Percentiles rank a stretch among this genome's conserved stretches.
Evolutionary conservation across 306 rosid species (phyloP).

Genomic region (Cucurbita ficifolia): DNA sequence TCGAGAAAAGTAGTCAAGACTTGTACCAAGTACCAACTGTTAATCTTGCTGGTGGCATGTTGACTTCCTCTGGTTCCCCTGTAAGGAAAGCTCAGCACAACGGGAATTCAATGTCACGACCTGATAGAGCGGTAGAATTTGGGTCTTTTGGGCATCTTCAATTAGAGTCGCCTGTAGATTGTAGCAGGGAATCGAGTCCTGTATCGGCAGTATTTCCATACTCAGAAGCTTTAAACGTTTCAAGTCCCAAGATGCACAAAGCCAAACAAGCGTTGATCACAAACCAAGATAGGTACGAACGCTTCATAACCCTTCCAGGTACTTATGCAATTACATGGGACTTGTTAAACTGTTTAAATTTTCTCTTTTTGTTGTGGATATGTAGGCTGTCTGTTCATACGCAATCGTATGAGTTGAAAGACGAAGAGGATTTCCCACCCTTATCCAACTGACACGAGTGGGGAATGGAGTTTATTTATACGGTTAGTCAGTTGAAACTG

Average conservation of each 20-base stretch:
- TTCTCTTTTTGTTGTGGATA: background rate
- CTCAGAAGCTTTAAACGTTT: background rate
- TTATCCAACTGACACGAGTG: slow-evolving; percentile 18
- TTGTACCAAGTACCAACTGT: slow-evolving; percentile 14
- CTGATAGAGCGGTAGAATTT: slow-evolving; percentile 18
- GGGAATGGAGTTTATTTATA: background rate
- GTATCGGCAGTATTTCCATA: background rate
- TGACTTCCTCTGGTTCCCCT: slow-evolving; percentile 17
- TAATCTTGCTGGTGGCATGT: slow-evolving; percentile 13
- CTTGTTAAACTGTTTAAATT: background rate
- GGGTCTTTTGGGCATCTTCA: slow-evolving; percentile 17
- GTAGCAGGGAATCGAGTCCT: slow-evolving; percentile 12
- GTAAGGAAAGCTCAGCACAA: slow-evolving; percentile 12
- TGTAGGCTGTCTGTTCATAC: slow-evolving; percentile 31
- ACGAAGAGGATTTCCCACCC: slow-evolving; percentile 50
- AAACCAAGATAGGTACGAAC: slow-evolving; percentile 24
- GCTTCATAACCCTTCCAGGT: background rate
- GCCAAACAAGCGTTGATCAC: slow-evolving; percentile 9
- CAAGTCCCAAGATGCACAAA: slow-evolving; percentile 11
- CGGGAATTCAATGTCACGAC: slow-evolving; percentile 12
- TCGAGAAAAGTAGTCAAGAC: slow-evolving; percentile 22
- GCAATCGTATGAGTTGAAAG: slow-evolving; percentile 34
- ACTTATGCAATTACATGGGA: background rate
- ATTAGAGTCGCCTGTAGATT: slow-evolving; percentile 9
- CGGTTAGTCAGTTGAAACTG: slow-evolving; percentile 10